phyloP scores from a whole-genome alignment of 192 early-diverging fungal genomes.

The Anaeromyces robustus region DNA sequence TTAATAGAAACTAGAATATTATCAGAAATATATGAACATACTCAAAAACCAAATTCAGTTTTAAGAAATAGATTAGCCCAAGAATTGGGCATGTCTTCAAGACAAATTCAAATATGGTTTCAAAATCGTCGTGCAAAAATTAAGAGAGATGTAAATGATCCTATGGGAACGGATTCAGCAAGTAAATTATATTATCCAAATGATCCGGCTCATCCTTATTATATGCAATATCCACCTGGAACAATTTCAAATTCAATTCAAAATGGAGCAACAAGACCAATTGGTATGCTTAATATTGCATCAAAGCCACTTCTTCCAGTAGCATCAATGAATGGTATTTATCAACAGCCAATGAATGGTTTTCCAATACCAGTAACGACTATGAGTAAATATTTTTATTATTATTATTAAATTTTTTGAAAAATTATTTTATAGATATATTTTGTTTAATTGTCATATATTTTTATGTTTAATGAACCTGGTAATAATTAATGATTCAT shows the following conservation, averaged over 20 bases:
- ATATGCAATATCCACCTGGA: neutral
- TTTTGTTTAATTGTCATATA: too few species aligned
- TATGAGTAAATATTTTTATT: neutral
- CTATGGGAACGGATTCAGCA: neutral
- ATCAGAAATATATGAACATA: constrained; percentile 45
- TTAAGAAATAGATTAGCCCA: constrained; percentile 46
- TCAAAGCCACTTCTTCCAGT: neutral
- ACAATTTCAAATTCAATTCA: neutral
- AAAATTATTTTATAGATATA: too few species aligned
- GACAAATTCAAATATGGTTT: constrained; percentile 72
- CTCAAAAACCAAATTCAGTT: constrained; percentile 49
- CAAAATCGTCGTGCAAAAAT: constrained; percentile 67
- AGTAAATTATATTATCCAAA: neutral
- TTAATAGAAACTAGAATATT: constrained; percentile 27
- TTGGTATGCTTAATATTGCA: neutral
- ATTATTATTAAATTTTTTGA: neutral
- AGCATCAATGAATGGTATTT: neutral
- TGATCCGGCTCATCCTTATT: neutral
- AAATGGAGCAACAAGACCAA: neutral
- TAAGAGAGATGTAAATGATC: constrained; percentile 14
- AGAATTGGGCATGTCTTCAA: constrained; percentile 48
- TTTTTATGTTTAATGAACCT: too few species aligned
- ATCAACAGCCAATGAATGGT: neutral
- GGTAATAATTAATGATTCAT: too few species aligned
- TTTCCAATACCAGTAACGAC: neutral